These are phyloP conservation scores for Trifolium subterraneum DNA, from an alignment of 306 rosid genomes.

Conservation along the genomic window DNA sequence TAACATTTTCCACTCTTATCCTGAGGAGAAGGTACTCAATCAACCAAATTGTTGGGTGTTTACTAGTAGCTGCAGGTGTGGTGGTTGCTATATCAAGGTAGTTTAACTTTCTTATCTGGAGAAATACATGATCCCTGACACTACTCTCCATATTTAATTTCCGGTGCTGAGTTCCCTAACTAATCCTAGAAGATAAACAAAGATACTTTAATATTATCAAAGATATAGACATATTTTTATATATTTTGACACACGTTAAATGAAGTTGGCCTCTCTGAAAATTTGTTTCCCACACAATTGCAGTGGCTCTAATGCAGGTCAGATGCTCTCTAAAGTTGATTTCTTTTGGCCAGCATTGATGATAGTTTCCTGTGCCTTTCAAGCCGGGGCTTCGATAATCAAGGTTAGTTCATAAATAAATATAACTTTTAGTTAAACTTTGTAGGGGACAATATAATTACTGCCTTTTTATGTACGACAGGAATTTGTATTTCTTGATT, in stretches of 20 bases:
- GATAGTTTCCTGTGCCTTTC: constrained; percentile 84
- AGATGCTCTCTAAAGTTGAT: constrained; percentile 79
- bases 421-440: constrained; percentile 38
- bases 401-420: constrained; percentile 57
- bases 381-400: constrained; percentile 90
- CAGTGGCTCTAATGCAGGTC: constrained; percentile 86
- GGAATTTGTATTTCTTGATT: constrained; percentile 79
- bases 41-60: constrained; percentile 77
- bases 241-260: constrained; percentile 12
- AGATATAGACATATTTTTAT: not conserved
- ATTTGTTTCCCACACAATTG: constrained; percentile 42
- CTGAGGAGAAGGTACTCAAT: constrained; percentile 72
- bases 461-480: constrained; percentile 46
- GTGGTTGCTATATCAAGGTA: constrained; percentile 82
- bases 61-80: constrained; percentile 80
- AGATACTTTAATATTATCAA: not conserved
- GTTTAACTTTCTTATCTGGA: constrained; percentile 39
- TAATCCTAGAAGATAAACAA: constrained; percentile 12
- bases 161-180: constrained; percentile 28
- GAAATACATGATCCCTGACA: constrained; percentile 27
- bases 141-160: constrained; percentile 34
- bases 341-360: constrained; percentile 80
- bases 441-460: constrained; percentile 37
- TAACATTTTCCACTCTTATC: constrained; percentile 62
- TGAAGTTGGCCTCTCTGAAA: constrained; percentile 40